Percentiles rank a stretch among this genome's conserved stretches.
Conservation (phyloP, 2,329 filamentous ascomycete species). For the Tympanopsis confertula region DNA sequence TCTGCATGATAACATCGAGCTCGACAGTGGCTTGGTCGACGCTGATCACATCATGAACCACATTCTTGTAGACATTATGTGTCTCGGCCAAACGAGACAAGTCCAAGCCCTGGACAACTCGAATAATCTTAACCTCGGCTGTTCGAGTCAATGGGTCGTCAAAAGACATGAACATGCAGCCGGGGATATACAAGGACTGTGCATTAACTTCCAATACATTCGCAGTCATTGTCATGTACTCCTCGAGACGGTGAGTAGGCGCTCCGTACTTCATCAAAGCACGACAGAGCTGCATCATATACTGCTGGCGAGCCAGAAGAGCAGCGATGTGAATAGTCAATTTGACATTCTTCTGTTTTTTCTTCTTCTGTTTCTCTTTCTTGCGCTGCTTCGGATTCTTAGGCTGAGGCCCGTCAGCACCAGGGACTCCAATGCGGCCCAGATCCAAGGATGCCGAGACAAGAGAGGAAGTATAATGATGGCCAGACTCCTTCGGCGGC, state of each 20-base stretch:
- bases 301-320: slow-evolving; percentile 50
- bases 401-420: slow-evolving; percentile 10
- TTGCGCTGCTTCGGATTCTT: slow-evolving; percentile 23
- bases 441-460: background rate
- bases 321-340: slow-evolving; percentile 20
- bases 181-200: slow-evolving; percentile 59
- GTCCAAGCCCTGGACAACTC: slow-evolving; percentile 57
- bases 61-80: slow-evolving; percentile 70
- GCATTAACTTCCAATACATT: slow-evolving; percentile 54
- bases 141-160: slow-evolving; percentile 57
- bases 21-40: slow-evolving; percentile 57
- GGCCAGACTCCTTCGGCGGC: no score
- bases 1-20: slow-evolving; percentile 40
- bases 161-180: slow-evolving; percentile 63
- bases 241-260: slow-evolving; percentile 58
- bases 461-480: background rate
- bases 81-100: slow-evolving; percentile 63
- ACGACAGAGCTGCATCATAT: slow-evolving; percentile 52
- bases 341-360: slow-evolving; percentile 34
- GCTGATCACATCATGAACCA: slow-evolving; percentile 61
- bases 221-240: slow-evolving; percentile 60
- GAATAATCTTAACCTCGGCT: slow-evolving; percentile 66
- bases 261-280: slow-evolving; percentile 60
- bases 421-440: background rate
- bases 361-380: slow-evolving; percentile 28